phyloP scores from a whole-genome alignment of 2,329 filamentous ascomycete genomes.

The Ceratocystis albifundus region DNA sequence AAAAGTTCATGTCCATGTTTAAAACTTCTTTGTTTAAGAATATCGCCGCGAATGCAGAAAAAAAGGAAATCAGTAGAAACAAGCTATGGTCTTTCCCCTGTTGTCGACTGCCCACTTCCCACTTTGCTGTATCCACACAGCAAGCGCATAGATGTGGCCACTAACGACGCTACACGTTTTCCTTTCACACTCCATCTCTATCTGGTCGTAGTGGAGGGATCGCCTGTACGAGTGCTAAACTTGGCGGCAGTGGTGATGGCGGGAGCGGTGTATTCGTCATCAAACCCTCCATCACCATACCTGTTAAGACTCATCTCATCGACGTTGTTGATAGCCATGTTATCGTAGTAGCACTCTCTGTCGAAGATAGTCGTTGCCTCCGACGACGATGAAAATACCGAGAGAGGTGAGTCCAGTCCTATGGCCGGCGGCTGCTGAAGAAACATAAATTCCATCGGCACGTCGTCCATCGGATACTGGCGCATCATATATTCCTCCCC shows the following conservation, averaged over 20 bases:
- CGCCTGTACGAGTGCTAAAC: background rate
- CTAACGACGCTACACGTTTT: background rate
- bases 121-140: slow-evolving; percentile 2
- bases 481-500: background rate
- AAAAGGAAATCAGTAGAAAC: background rate
- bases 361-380: background rate
- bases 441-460: background rate
- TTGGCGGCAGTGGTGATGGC: background rate
- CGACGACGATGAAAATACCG: background rate
- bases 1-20: too few species aligned
- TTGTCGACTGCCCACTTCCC: background rate
- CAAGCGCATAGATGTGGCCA: background rate
- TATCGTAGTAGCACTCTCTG: background rate
- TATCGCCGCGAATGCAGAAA: too few species aligned
- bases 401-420: background rate
- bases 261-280: background rate
- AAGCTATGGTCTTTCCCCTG: background rate
- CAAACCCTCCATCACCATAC: background rate
- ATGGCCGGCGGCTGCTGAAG: background rate
- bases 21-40: too few species aligned
- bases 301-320: slow-evolving; percentile 10
- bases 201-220: background rate
- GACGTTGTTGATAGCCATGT: background rate
- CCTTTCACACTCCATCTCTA: slow-evolving; percentile 8
- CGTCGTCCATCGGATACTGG: background rate